Conservation (phyloP, 768 basidiomycete genomes). For the Strobilomyces dryophilus region DNA sequence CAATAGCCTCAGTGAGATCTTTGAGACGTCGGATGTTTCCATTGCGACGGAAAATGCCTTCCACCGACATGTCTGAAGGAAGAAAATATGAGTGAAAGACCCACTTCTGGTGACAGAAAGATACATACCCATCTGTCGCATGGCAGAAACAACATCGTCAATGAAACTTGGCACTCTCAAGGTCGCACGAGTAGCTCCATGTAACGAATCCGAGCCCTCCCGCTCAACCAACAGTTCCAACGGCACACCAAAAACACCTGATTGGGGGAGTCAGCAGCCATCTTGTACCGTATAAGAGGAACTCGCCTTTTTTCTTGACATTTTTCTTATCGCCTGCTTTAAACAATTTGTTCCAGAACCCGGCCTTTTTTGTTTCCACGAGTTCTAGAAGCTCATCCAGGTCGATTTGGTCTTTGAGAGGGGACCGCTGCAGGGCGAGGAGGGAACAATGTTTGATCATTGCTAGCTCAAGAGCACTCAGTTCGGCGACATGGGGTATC, state of each 20-base stretch:
- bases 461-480: constrained; percentile 79
- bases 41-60: constrained; percentile 98
- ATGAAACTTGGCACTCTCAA: constrained; percentile 95
- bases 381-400: constrained; percentile 92
- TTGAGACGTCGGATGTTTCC: constrained; percentile 94
- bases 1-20: constrained; percentile 87
- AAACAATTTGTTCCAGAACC: constrained; percentile 96
- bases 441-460: constrained; percentile 93
- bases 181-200: constrained; percentile 81
- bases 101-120: not conserved
- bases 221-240: constrained; percentile 90
- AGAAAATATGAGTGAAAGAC: constrained; percentile 1
- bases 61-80: constrained; percentile 89
- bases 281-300: not conserved
- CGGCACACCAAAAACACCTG: constrained; percentile 91
- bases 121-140: constrained; percentile 94
- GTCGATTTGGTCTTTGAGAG: constrained; percentile 78
- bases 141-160: constrained; percentile 96
- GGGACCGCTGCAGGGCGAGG: constrained; percentile 70
- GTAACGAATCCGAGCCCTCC: constrained; percentile 92
- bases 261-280: constrained; percentile 10
- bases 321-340: constrained; percentile 89
- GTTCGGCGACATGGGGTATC: constrained; percentile 80
- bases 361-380: constrained; percentile 87
- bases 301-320: constrained; percentile 81